Conservation (phyloP, 169 alveolate genomes). For the Plasmodium sp. region DNA sequence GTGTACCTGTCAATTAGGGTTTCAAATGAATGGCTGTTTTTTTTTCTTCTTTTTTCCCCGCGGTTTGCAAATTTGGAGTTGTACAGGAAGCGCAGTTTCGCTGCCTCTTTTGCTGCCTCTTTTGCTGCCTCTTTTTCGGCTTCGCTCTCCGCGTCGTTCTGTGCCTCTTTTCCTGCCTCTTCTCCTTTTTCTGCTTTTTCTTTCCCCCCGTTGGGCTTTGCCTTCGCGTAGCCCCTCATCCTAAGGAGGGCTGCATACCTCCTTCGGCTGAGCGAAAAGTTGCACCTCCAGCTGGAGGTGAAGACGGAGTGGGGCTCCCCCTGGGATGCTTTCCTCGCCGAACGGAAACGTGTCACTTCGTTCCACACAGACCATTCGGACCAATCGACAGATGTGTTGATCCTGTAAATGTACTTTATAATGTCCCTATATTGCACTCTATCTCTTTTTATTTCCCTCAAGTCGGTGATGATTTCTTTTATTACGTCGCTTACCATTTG, state of each 20-base stretch:
- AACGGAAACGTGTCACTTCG: background rate
- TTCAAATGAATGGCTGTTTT: background rate
- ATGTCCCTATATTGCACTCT: conserved; percentile 40
- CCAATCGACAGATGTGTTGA: background rate
- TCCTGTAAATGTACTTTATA: conserved; percentile 38
- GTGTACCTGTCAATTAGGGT: background rate
- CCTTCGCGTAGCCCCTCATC: background rate
- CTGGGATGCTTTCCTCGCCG: background rate
- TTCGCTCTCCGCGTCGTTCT: no score
- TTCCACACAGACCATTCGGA: background rate
- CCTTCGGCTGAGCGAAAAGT: conserved; percentile 11
- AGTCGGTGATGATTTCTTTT: conserved; percentile 18
- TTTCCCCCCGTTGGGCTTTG: background rate
- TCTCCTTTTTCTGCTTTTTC: no score
- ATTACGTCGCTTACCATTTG: conserved; percentile 20
- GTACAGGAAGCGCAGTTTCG: background rate
- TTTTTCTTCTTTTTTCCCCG: background rate
- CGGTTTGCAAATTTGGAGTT: background rate
- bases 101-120: background rate
- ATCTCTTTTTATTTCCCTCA: conserved; percentile 11
- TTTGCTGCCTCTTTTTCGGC: background rate
- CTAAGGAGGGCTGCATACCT: background rate
- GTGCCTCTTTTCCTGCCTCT: no score
- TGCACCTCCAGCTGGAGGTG: background rate
- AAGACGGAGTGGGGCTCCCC: background rate